phyloP scores from a whole-genome alignment of 2,329 filamentous ascomycete genomes.

The Zelopaecilomyces penicillatus region DNA sequence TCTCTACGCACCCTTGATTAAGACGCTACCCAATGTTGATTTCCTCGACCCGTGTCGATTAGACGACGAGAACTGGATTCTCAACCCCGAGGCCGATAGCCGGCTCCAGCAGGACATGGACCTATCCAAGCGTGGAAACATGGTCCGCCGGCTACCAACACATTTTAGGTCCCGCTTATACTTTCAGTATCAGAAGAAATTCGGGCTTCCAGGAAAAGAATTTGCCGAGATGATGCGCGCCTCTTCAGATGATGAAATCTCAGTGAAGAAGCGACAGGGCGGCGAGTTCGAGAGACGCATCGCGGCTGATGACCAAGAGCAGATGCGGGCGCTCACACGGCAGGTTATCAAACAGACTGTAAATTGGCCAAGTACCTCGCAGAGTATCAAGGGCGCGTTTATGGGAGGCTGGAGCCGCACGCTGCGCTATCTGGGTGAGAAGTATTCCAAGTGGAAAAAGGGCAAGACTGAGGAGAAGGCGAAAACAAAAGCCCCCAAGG shows the following conservation, averaged over 20 bases:
- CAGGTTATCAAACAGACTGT: conserved; percentile 80
- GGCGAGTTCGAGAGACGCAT: conserved; percentile 83
- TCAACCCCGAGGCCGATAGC: conserved; percentile 49
- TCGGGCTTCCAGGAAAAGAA: conserved; percentile 72
- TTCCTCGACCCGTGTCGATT: conserved; percentile 52
- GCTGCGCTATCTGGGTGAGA: conserved; percentile 73
- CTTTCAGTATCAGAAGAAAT: conserved; percentile 89
- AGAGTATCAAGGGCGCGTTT: conserved; percentile 75
- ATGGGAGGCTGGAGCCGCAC: conserved; percentile 67
- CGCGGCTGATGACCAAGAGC: conserved; percentile 56
- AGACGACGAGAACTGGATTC: conserved; percentile 31
- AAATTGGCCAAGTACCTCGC: conserved; percentile 81
- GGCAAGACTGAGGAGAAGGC: conserved; percentile 25
- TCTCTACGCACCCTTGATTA: conserved; percentile 81
- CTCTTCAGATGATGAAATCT: conserved; percentile 59
- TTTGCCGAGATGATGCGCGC: conserved; percentile 79
- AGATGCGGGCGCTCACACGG: conserved; percentile 63
- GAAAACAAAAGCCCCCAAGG: conserved; percentile 6
- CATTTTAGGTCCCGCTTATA: conserved; percentile 84
- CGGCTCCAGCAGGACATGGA: conserved; percentile 85
- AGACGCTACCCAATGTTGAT: conserved; percentile 78
- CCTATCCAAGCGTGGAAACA: conserved; percentile 81
- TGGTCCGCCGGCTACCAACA: conserved; percentile 85
- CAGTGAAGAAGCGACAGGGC: conserved; percentile 66
- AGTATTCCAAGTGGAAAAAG: conserved; percentile 57